Percentiles rank a stretch among this genome's conserved stretches.
phyloP scores from a whole-genome alignment of 2,329 filamentous ascomycete species.

The Botryotinia narcissicola region DNA sequence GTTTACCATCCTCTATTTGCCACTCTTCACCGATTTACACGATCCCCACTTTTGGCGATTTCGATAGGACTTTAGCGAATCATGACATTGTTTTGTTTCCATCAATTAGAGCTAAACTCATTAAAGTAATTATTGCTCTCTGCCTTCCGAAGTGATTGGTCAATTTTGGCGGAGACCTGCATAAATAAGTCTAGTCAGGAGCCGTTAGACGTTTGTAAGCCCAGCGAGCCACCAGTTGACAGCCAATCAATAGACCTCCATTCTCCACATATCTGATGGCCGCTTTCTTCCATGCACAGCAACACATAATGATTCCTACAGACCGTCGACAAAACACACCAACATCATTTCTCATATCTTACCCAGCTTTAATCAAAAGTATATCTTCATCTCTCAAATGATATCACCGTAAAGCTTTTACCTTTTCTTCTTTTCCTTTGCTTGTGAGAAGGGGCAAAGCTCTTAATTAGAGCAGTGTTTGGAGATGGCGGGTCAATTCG shows the following conservation, averaged over 20 bases:
- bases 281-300: background rate
- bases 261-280: background rate
- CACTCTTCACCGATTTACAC: background rate
- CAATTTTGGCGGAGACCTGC: background rate
- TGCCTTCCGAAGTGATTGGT: background rate
- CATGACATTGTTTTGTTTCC: background rate
- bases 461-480: background rate
- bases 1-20: background rate
- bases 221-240: background rate
- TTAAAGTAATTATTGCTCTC: background rate
- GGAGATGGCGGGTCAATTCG: background rate
- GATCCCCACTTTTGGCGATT: background rate
- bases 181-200: background rate
- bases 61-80: background rate
- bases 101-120: background rate
- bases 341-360: background rate
- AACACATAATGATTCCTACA: background rate
- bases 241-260: background rate
- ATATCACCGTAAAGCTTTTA: background rate
- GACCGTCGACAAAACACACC: background rate
- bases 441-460: background rate
- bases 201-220: background rate
- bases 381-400: slow-evolving; percentile 4
- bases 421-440: background rate
- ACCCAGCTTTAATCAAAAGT: background rate